Base-by-base conservation (phyloP, 2,329 filamentous ascomycete genomes). In the Graphilbum ipis-grandicollis region DNA sequence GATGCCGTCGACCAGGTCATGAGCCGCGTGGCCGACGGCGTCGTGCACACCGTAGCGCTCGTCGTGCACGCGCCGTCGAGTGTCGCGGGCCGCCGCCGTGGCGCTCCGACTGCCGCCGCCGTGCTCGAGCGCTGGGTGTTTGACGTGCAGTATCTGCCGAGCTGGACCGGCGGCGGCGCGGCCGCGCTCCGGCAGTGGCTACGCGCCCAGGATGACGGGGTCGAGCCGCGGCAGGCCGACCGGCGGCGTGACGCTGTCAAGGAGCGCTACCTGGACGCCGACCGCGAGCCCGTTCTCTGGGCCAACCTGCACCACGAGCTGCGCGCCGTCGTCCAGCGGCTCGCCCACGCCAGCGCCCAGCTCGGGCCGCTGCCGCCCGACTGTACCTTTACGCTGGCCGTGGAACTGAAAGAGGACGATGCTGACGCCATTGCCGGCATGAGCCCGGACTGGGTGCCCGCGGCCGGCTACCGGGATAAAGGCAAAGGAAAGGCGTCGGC, bases 1-100 rank as follows among this genome's bases (percentile, higher is more conserved):
- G 80, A 90, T 53, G 83, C 85, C 45, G 71, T 90, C 31, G 62
- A 74, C 43, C 79, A 83, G 26, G 70, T 85, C 18, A 65, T 71
- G 41, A 63, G 62, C 4, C 79, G 92, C 57, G 65, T 93, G 26
- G 65, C 79, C 34, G 67, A 63, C 9, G 67, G 65, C 38, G 15
- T 36, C 3, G 40, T 45, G 23, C 36, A 44, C 18, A 31, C 36
- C 4, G 34, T 46, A 2, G 44, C 39, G 17, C 31, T 46, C 1
- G 40, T 41, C 1, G 40, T 46, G 9, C 44, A 46, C n/a, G 42
- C 42, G 2, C 44, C 43, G 3, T 40, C 18, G n/a, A 29, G 6
- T 21, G 28, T 28, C 26, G 6, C 26, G 9, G 8, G 8, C 26
- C 26, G 3, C 43, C 48, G 5, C 48, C 50, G 0, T 51, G 59